Evolutionary conservation across 169 alveolate genomes (phyloP).

Genomic region (Eimeria brunetti): DNA sequence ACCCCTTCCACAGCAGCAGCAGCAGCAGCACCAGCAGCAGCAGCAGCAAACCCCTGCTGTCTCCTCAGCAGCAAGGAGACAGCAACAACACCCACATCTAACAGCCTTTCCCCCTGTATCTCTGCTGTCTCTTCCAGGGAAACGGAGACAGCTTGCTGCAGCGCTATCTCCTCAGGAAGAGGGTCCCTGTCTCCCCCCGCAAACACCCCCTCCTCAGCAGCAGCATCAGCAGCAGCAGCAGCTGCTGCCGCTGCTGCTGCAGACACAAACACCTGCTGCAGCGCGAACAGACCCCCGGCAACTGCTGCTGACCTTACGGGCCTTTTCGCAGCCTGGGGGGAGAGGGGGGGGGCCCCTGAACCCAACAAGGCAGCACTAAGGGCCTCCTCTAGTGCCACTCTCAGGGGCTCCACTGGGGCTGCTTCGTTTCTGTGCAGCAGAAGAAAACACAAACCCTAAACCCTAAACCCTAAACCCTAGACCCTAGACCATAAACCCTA

Average conservation of each 20-base stretch:
- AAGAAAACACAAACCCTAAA: not conserved
- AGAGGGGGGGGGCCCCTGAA: not conserved
- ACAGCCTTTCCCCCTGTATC: not conserved
- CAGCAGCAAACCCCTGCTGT: no score
- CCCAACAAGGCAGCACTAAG: not conserved
- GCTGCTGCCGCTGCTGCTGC: slow-evolving; percentile 19
- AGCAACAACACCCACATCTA: no score
- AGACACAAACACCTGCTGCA: slow-evolving; percentile 16
- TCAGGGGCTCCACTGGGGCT: not conserved
- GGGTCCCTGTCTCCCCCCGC: no score
- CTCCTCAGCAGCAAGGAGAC: no score
- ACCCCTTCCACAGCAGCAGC: no score
- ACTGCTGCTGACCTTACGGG: not conserved
- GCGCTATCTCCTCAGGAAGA: not conserved
- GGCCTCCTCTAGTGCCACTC: slow-evolving; percentile 31
- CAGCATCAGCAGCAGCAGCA: not conserved
- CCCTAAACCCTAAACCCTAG: no score
- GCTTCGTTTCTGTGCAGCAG: not conserved
- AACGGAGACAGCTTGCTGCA: not conserved
- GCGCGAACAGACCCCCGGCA: not conserved
- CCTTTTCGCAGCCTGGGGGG: not conserved
- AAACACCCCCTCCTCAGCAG: not conserved
- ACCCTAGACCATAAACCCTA: no score
- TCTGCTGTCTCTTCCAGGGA: not conserved
- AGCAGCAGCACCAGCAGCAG: no score